Base-by-base conservation (phyloP, 2,329 filamentous ascomycete genomes). In the Geosmithia flava region DNA sequence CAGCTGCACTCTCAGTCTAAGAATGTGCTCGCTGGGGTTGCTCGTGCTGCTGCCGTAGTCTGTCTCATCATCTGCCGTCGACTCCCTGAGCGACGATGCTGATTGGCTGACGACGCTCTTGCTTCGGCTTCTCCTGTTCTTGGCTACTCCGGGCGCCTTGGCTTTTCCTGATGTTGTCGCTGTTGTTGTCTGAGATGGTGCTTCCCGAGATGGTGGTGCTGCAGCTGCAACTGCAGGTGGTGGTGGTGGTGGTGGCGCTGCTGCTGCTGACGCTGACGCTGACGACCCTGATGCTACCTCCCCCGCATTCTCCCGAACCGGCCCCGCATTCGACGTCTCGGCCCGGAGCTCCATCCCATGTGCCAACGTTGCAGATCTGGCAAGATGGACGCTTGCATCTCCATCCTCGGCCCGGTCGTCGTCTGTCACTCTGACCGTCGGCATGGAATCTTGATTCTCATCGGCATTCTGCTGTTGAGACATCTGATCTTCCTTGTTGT, bases 1-100 rank as follows among this genome's bases (percentile, higher is more conserved):
- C 13, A 80, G 64, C 46, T 72, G 68, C 2, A 66, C 51, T 55
- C 74, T 76, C 37, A 73, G 59, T 1, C 61, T 57, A 41, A 61
- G 59, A 50, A 62, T 48, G 27, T 55, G 56, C 44, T 61, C 57
- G 42, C 61, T 58, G 44, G 7, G 10, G 3, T 42, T 19, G 41
- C 10, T 42, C 20, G 8, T 19, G 15, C 15, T 37, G 11, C 33
- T 16, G 10, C 11, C 11, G 10, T 16, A 11, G 6, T 16, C 33
- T 30, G 6, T 11, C 33, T 37, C 33, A 5, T 5, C 6, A 11
- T 37, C 33, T 37, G 33, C 33, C 33, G 15, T 16, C 15, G 33
- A 37, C 6, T 37, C 5, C 3, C 11, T 16, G 33, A 3, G 3
- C 15, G 33, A 13, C 33, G 33, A 13, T 37, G 29, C 6, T 11